A percentile compares a stretch with the other conserved stretches of the same genome.
Conservation (phyloP, 1,284 basidiomycete genomes). For the Tilletia indica region DNA sequence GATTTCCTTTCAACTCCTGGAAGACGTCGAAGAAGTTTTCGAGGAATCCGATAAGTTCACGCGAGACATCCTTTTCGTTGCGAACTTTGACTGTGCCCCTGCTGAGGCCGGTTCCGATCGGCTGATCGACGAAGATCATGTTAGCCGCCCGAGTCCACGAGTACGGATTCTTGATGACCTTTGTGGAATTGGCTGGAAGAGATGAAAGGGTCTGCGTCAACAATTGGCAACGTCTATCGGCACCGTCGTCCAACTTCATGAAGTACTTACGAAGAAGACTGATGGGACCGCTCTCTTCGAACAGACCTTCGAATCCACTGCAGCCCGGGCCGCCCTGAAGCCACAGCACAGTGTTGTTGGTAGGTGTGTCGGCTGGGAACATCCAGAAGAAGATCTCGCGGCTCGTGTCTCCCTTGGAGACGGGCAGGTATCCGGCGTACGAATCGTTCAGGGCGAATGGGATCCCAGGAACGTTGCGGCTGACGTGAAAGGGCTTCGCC, state of each 20-base stretch:
- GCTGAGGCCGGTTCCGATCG: slow-evolving; percentile 77
- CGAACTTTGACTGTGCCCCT: slow-evolving; percentile 69
- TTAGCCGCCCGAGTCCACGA: slow-evolving; percentile 79
- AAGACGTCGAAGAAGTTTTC: slow-evolving; percentile 41
- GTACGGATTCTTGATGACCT: slow-evolving; percentile 68
- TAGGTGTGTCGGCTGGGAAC: slow-evolving; percentile 74
- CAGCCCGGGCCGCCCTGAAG: slow-evolving; percentile 66
- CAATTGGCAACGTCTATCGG: too few relatives aligned
- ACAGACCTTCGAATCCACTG: slow-evolving; percentile 71
- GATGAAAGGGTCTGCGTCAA: too few relatives aligned
- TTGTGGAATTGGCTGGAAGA: slow-evolving; percentile 62
- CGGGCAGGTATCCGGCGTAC: slow-evolving; percentile 44
- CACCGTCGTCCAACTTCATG: too few relatives aligned
- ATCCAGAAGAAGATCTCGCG: slow-evolving; percentile 78
- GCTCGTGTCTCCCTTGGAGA: slow-evolving; percentile 31
- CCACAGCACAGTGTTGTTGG: slow-evolving; percentile 72
- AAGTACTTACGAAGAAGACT: slow-evolving; percentile 60
- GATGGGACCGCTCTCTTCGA: slow-evolving; percentile 77
- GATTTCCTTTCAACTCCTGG: slow-evolving; percentile 31
- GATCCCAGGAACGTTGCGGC: slow-evolving; percentile 30
- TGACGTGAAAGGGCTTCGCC: too few relatives aligned
- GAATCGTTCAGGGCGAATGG: slow-evolving; percentile 37
- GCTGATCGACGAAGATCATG: slow-evolving; percentile 78
- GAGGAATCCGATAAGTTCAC: slow-evolving; percentile 54
- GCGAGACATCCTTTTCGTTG: slow-evolving; percentile 54